A percentile compares a stretch with the other conserved stretches of the same genome.
These are phyloP conservation scores for Vanrija sp. DNA, from an alignment of 1,284 basidiomycete genomes.

Conservation along the genomic window DNA sequence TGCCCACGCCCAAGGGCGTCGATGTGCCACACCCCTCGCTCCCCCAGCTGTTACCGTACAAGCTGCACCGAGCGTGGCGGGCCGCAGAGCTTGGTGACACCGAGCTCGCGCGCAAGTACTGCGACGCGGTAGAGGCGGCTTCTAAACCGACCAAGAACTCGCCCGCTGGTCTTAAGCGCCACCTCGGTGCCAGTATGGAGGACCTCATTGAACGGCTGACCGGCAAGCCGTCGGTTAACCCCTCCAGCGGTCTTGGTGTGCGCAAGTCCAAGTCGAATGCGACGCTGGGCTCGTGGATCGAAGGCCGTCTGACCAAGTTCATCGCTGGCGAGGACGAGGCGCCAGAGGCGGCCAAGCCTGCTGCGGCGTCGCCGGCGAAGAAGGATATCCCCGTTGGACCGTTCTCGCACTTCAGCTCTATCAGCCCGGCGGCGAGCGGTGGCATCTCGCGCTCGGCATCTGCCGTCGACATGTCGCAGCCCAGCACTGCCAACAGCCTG, in stretches of 20 bases:
- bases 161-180: slow-evolving; percentile 56
- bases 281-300: slow-evolving; percentile 86
- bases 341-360: slow-evolving; percentile 10
- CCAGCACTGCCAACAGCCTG: neutral
- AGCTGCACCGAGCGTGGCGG: slow-evolving; percentile 70
- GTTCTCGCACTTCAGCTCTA: slow-evolving; percentile 90
- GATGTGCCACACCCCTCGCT: slow-evolving; percentile 72
- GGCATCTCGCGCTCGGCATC: slow-evolving; percentile 46
- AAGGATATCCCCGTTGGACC: slow-evolving; percentile 60
- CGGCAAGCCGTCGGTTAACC: slow-evolving; percentile 68
- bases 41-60: slow-evolving; percentile 83
- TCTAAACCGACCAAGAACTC: slow-evolving; percentile 20
- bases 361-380: slow-evolving; percentile 11
- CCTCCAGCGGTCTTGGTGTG: slow-evolving; percentile 59
- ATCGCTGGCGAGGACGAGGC: slow-evolving; percentile 78
- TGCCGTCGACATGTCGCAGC: slow-evolving; percentile 21
- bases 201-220: slow-evolving; percentile 75
- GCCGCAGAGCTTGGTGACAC: slow-evolving; percentile 77
- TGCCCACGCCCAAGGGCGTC: slow-evolving; percentile 71
- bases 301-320: slow-evolving; percentile 91
- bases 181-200: slow-evolving; percentile 72
- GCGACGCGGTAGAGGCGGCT: slow-evolving; percentile 77
- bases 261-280: slow-evolving; percentile 74
- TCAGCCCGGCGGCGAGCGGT: slow-evolving; percentile 77
- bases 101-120: slow-evolving; percentile 74